Evolutionary conservation across 768 basidiomycete species (phyloP), one percentile per base, ranked within the genome.

Genomic region (Antrodiella citrinella): DNA sequence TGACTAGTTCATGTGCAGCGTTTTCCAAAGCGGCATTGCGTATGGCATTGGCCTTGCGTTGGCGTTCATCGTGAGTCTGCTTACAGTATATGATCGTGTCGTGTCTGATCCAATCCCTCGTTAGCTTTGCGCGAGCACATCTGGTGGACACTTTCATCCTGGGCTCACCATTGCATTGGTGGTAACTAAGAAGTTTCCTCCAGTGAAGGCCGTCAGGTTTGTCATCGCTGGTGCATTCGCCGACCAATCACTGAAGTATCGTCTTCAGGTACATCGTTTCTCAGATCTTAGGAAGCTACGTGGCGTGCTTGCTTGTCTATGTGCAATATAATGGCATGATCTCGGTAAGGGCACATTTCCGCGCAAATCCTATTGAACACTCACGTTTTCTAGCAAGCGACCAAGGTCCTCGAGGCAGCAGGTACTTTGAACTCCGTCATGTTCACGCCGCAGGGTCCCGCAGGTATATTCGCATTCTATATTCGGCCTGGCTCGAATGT

Each of bases 241-340:
- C 44, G 19, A 20, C 15, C 21, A 13, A 45, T 13, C 44, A 13
- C 21, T 20, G 13, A 20, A n/a, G n/a, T n/a, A n/a, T n/a, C 21
- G 19, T 21, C 19, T 20, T 20, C 13, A 12, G 30, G 35, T 48
- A 23, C 40, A 38, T 86, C 54, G 42, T 74, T 9, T 74, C 81
- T 0, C 86, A 89, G 60, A 71, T 84, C 53, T 54, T 84, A 3
- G 86, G 84, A 7, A 78, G 73, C 18, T 84, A 80, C 53, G 59
- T 86, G 50, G 84, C 80, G 0, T 75, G 73, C 51, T 65, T 83
- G 38, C 54, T 81, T 45, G 60, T 82, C 44, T 86, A 86, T 59
- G 71, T 70, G 3, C 80, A 86, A 54, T 88, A 79, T 69, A 73
- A 72, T 50, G 67, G 73, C 45, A 50, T 72, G 44, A 69, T 86